These are phyloP conservation scores for Theileria parva DNA, from an alignment of 169 alveolate species.

Conservation along the genomic window DNA sequence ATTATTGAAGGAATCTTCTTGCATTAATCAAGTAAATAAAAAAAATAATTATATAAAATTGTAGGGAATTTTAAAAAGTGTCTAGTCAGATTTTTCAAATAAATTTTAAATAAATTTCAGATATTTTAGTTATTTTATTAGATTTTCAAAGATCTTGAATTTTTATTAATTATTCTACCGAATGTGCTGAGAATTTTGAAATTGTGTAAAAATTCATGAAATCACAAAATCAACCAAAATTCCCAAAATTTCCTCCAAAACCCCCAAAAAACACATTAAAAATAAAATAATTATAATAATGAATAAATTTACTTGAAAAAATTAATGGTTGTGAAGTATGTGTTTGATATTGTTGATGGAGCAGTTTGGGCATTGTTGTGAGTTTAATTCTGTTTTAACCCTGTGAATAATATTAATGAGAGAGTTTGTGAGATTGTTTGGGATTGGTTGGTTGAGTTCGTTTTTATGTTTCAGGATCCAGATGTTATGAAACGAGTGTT, in stretches of 20 bases:
- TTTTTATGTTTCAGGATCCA: slow-evolving; percentile 60
- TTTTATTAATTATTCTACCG: too few species aligned
- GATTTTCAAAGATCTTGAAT: too few species aligned
- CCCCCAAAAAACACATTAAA: too few species aligned
- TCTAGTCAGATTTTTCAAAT: background rate
- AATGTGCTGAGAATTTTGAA: too few species aligned
- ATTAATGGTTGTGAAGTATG: background rate
- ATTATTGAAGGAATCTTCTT: background rate
- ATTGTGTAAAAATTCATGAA: too few species aligned
- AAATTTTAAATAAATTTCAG: too few species aligned
- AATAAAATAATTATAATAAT: too few species aligned
- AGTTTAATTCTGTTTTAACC: background rate
- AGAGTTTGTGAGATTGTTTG: slow-evolving; percentile 17
- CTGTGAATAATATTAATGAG: background rate
- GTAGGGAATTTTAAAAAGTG: background rate
- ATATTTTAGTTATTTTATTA: too few species aligned
- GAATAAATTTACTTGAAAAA: too few species aligned
- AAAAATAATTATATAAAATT: too few species aligned
- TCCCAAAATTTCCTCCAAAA: too few species aligned
- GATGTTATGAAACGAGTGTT: slow-evolving; percentile 40
- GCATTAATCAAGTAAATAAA: background rate
- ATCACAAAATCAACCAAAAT: too few species aligned
- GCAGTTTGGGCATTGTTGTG: slow-evolving; percentile 6
- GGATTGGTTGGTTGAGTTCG: slow-evolving; percentile 40
- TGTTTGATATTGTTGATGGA: slow-evolving; percentile 6